These are phyloP conservation scores for Parietaria judaica DNA, from an alignment of 306 rosid species.

Conservation along the genomic window DNA sequence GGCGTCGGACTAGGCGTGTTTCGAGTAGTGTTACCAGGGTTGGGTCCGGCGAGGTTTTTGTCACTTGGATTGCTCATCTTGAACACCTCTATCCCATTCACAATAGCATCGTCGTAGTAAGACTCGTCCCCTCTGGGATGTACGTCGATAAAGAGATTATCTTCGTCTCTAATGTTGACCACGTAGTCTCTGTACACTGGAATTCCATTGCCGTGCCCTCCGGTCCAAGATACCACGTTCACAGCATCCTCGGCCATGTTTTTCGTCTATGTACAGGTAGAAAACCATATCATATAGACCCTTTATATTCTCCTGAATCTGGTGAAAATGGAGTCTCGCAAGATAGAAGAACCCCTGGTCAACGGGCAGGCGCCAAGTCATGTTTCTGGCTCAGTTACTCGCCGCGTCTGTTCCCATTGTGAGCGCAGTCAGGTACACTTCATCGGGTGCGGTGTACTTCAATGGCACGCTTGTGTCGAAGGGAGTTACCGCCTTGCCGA, in stretches of 20 bases:
- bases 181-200: too few species aligned
- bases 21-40: neutral
- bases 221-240: neutral
- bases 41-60: neutral
- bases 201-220: neutral
- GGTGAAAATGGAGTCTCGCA: conserved; percentile 25
- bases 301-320: neutral
- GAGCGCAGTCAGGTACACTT: conserved; percentile 15
- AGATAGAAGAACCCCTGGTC: conserved; percentile 16
- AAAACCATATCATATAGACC: neutral
- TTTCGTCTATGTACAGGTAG: conserved; percentile 18
- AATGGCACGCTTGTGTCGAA: neutral
- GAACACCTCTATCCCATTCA: neutral
- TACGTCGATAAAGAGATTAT: too few species aligned
- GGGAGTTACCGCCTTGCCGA: neutral
- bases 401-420: neutral
- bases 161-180: too few species aligned
- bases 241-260: conserved; percentile 10
- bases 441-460: conserved; percentile 7
- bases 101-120: neutral
- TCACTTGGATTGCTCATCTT: neutral
- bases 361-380: conserved; percentile 25
- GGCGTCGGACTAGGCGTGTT: neutral
- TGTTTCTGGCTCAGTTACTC: neutral
- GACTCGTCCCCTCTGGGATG: neutral